Base-by-base conservation (phyloP, 1,284 basidiomycete genomes). In the Rhodotorula sp. region DNA sequence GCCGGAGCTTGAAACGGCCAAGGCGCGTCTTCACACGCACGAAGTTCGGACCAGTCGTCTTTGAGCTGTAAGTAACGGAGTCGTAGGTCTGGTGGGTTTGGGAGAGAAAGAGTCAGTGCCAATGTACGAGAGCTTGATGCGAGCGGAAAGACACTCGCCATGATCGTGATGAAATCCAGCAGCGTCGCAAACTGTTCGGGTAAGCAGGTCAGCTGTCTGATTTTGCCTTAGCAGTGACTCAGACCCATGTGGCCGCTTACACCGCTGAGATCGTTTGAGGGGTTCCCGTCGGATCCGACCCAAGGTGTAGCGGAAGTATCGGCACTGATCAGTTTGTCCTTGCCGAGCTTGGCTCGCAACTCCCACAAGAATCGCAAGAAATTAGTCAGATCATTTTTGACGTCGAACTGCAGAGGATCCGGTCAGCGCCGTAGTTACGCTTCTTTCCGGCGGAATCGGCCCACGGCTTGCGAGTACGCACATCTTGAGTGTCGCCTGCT, bases 361-460 rank as follows among this genome's bases (percentile, higher is more conserved):
- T 34, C 56, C 26, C 65, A 59, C 21, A 73, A 45, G 38, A 73
- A 67, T 0, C 28, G 14, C 21, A 73, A 34, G 19, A 60, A 45
- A 31, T 73, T 73, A 16, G 38, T 45, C 8, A 73, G 59, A 47
- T 73, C 71, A 34, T 72, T 72, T 18, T 60, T 60, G 19, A 56
- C 38, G 62, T 73, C 71, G n/a, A 72, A 70, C 67, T 72, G 58
- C 26, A 14, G 34, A 15, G 8, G 4, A 15, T 8, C 5, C 18
- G n/a, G 26, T 62, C 34, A 62, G 59, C 18, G 6, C 5, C 3
- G 15, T 3, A n/a, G n/a, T n/a, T n/a, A 43, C 34, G 38, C 38
- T 43, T 21, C 34, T 14, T n/a, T 43, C 12, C 38, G 38, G 38
- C 38, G 14, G 10, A 43, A 2, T 10, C 3, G 8, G 21, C 7